These are phyloP conservation scores for Erythrobasidium yunnanense DNA, from an alignment of 768 basidiomycete species.

Conservation along the genomic window DNA sequence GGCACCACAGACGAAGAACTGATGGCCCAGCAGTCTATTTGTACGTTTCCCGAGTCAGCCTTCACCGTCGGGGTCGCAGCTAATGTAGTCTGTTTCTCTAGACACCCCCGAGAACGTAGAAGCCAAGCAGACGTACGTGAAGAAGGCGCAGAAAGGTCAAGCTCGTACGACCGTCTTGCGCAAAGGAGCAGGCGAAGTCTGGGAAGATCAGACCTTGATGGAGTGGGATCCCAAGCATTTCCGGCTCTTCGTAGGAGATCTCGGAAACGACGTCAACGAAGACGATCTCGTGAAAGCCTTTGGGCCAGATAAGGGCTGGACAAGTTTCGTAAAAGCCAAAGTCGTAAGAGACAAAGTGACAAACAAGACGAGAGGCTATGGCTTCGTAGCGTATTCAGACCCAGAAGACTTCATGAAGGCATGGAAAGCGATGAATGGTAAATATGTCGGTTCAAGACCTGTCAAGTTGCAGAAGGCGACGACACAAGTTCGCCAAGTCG, in stretches of 20 bases:
- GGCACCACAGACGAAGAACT: slow-evolving; percentile 20
- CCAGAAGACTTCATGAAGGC: slow-evolving; percentile 78
- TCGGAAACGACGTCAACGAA: slow-evolving; percentile 96
- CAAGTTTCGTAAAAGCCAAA: slow-evolving; percentile 81
- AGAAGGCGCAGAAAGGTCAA: slow-evolving; percentile 53
- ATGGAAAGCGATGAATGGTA: slow-evolving; percentile 45
- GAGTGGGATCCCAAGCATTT: slow-evolving; percentile 93
- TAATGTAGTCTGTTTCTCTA: background rate
- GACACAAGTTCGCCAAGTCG: slow-evolving; percentile 73
- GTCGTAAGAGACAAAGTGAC: slow-evolving; percentile 90
- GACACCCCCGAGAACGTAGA: slow-evolving; percentile 7
- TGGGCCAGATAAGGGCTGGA: slow-evolving; percentile 31
- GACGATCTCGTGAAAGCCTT: slow-evolving; percentile 88
- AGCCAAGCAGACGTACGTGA: background rate
- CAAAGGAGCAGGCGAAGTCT: slow-evolving; percentile 89
- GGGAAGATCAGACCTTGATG: slow-evolving; percentile 93
- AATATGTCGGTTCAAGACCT: slow-evolving; percentile 97
- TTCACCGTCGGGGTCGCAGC: background rate
- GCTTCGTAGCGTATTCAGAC: slow-evolving; percentile 94
- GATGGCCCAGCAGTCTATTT: slow-evolving; percentile 9
- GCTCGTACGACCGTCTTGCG: slow-evolving; percentile 87
- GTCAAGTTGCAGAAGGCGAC: slow-evolving; percentile 88
- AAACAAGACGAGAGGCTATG: slow-evolving; percentile 83
- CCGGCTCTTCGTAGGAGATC: slow-evolving; percentile 89
- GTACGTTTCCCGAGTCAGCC: background rate